Evolutionary conservation across 768 basidiomycete genomes (phyloP), one percentile per base, ranked within the genome.

Genomic region (Tremella fuciformis): DNA sequence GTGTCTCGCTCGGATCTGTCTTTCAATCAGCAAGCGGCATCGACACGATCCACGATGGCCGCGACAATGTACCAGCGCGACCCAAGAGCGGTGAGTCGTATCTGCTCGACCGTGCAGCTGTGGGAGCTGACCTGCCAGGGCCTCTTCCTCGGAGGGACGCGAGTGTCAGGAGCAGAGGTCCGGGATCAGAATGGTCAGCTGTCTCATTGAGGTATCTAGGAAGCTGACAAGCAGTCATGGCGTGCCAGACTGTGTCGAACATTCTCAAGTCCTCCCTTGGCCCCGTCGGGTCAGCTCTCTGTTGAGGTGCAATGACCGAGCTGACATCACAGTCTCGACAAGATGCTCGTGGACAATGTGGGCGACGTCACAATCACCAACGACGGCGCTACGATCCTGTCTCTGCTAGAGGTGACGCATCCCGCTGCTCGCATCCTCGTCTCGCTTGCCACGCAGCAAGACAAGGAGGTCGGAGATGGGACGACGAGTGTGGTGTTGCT

Each of bases 341-440:
- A 77, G 65, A 78, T 97, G 94, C 83, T 96, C 56, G 92, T 98
- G 15, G 93, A 98, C 78, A 93, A 94, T 79, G 92, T 97, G 65
- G 93, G 92, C 66, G 96, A 99, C 83, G 93, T 98, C 25, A 98
- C 96, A 26, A 98, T 99, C 76, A 97, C 96, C 48, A 99, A 99
- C 79, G 96, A 98, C 80, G 96, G 96, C 49, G 96, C 96, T 15
- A 98, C 96, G n/a, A 99, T 99, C 68, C 85, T 99, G 39, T 87
- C 89, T 21, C 82, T 98, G 18, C 82, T 98, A 40, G 86, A 91
- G 15, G 93, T 99, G 46, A 91, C 96, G 70, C 91, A 98, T 74
- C 96, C 96, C 24, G 96, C 96, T 3, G 76, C 75, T 19, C 87
- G 90, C 64, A 92, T 99, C 63, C 91, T 99, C 65, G 93, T 98